A percentile compares a stretch with the other conserved stretches of the same genome.
Conservation (phyloP, 2,329 filamentous ascomycete genomes). For the Arthrobotrys entomopaga region DNA sequence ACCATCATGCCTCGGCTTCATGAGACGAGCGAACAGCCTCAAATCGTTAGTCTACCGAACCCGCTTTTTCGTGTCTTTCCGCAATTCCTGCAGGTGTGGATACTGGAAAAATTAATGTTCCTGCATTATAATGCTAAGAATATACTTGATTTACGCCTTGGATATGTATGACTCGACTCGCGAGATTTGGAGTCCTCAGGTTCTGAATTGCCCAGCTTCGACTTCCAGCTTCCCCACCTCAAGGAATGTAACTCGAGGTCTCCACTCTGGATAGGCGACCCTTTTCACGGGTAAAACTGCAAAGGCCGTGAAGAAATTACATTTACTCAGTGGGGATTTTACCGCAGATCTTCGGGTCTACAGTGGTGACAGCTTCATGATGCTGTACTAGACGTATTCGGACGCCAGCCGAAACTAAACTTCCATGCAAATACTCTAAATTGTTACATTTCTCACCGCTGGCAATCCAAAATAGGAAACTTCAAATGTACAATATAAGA, state of each 20-base stretch:
- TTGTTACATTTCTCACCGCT: conserved; percentile 13
- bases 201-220: too few relatives aligned
- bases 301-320: not conserved
- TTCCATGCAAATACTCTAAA: conserved; percentile 28
- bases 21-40: conserved; percentile 35
- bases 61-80: conserved; percentile 28
- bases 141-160: not conserved
- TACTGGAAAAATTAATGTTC: conserved; percentile 34
- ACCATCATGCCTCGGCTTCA: conserved; percentile 47
- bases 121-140: conserved; percentile 43
- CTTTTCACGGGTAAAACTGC: conserved; percentile 47
- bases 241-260: conserved; percentile 25
- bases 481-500: conserved; percentile 25
- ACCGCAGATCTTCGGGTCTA: conserved; percentile 14
- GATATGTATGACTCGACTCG: too few relatives aligned
- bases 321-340: too few relatives aligned
- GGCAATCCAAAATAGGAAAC: conserved; percentile 38
- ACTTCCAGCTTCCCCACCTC: conserved; percentile 38
- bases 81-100: conserved; percentile 27
- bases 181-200: too few relatives aligned
- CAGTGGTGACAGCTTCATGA: not conserved
- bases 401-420: conserved; percentile 36
- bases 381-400: not conserved
- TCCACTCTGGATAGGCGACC: conserved; percentile 21
- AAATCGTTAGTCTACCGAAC: conserved; percentile 35